phyloP scores from a whole-genome alignment of 768 basidiomycete genomes.

The Leccinum incarnatum region DNA sequence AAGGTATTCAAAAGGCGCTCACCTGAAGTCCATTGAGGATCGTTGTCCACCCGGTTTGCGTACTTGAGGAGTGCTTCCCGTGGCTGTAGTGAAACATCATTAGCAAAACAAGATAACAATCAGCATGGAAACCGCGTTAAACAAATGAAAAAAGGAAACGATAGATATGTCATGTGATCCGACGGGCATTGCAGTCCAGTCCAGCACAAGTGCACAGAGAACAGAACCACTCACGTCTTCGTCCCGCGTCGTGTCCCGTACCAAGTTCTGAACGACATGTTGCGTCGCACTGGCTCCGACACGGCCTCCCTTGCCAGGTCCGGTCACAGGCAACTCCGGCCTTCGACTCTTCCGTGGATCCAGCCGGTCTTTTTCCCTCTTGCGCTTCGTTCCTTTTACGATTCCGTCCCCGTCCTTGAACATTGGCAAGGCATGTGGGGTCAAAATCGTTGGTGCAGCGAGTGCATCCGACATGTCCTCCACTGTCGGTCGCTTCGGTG shows the following conservation, averaged over 20 bases:
- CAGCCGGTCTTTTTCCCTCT: slow-evolving; percentile 82
- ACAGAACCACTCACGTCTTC: slow-evolving; percentile 79
- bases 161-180: slow-evolving; percentile 15
- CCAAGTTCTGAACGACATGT: slow-evolving; percentile 92
- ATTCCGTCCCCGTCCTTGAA: slow-evolving; percentile 76
- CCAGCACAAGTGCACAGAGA: not conserved
- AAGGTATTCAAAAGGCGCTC: slow-evolving; percentile 31
- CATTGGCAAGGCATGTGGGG: slow-evolving; percentile 90
- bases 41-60: slow-evolving; percentile 69
- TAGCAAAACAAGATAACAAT: slow-evolving; percentile 13
- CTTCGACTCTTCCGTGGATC: slow-evolving; percentile 90
- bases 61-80: slow-evolving; percentile 96
- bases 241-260: slow-evolving; percentile 85
- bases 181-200: slow-evolving; percentile 3
- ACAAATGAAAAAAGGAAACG: slow-evolving; percentile 10
- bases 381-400: slow-evolving; percentile 77
- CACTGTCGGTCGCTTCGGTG: slow-evolving; percentile 73
- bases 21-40: slow-evolving; percentile 87
- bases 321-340: slow-evolving; percentile 89
- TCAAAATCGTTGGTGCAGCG: slow-evolving; percentile 83
- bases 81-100: slow-evolving; percentile 55
- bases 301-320: slow-evolving; percentile 90
- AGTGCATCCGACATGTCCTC: slow-evolving; percentile 89
- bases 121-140: slow-evolving; percentile 2
- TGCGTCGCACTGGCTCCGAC: slow-evolving; percentile 97